Evolutionary conservation across 768 basidiomycete species (phyloP).

Genomic region (Tephrocybe sp.): DNA sequence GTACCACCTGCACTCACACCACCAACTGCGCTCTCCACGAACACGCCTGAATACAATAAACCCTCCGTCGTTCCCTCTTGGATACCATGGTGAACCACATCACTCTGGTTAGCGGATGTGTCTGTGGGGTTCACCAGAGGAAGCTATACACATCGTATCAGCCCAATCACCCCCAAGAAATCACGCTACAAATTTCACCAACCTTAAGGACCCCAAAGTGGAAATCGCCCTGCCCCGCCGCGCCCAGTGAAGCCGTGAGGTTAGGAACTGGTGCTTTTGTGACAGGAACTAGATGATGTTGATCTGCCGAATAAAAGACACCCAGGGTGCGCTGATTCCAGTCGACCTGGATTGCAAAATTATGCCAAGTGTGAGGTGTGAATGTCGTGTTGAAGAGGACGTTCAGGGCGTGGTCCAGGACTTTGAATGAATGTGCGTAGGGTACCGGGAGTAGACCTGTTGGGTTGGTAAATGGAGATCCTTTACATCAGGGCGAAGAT

Average conservation of each 20-base stretch:
- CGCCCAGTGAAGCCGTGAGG: slow-evolving; percentile 33
- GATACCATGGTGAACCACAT: slow-evolving; percentile 57
- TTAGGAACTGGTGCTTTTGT: slow-evolving; percentile 37
- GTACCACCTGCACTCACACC: slow-evolving; percentile 35
- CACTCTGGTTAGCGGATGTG: slow-evolving; percentile 40
- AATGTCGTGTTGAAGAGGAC: slow-evolving; percentile 50
- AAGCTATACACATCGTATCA: slow-evolving; percentile 31
- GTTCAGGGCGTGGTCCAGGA: slow-evolving; percentile 52
- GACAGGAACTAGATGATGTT: slow-evolving; percentile 35
- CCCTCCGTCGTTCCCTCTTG: slow-evolving; percentile 58
- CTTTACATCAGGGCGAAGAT: slow-evolving; percentile 22
- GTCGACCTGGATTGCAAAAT: slow-evolving; percentile 56
- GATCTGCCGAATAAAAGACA: slow-evolving; percentile 49
- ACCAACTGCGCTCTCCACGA: slow-evolving; percentile 41
- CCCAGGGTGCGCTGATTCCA: slow-evolving; percentile 49
- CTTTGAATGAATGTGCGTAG: slow-evolving; percentile 48
- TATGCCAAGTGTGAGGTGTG: slow-evolving; percentile 46
- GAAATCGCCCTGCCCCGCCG: slow-evolving; percentile 55
- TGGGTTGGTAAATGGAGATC: slow-evolving; percentile 55
- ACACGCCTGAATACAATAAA: slow-evolving; percentile 55
- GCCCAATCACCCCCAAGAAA: neutral
- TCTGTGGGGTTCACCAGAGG: slow-evolving; percentile 49
- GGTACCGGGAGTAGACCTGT: slow-evolving; percentile 38
- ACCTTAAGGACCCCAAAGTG: slow-evolving; percentile 63
- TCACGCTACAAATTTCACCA: slow-evolving; percentile 4